Conservation (phyloP, 1,284 basidiomycete species). For the Rhizoctonia solani region DNA sequence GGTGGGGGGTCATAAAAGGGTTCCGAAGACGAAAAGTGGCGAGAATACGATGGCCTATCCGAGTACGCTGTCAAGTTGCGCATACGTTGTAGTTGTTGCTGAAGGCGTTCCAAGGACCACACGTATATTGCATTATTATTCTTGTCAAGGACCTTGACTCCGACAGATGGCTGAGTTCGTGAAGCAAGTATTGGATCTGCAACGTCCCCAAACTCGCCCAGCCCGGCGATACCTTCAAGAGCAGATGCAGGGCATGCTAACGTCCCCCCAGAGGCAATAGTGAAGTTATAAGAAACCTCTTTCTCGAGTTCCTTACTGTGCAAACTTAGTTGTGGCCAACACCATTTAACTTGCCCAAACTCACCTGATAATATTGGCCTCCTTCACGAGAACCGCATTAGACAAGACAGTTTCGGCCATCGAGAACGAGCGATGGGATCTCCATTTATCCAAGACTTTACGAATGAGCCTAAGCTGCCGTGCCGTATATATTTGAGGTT, state of each 20-base stretch:
- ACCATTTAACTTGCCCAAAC: slow-evolving; percentile 40
- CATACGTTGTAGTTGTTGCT: slow-evolving; percentile 91
- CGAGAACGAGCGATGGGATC: slow-evolving; percentile 77
- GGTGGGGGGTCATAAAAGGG: slow-evolving; percentile 88
- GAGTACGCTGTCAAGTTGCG: slow-evolving; percentile 91
- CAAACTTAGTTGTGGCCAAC: slow-evolving; percentile 29
- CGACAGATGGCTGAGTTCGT: slow-evolving; percentile 79
- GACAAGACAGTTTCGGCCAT: slow-evolving; percentile 91
- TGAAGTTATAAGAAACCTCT: slow-evolving; percentile 89
- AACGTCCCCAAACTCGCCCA: slow-evolving; percentile 94
- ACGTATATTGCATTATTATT: slow-evolving; percentile 82
- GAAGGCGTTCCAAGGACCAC: slow-evolving; percentile 89
- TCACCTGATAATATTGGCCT: slow-evolving; percentile 92
- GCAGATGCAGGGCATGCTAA: slow-evolving; percentile 81
- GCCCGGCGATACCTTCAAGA: slow-evolving; percentile 82
- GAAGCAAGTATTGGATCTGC: slow-evolving; percentile 73
- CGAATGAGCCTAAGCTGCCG: slow-evolving; percentile 78
- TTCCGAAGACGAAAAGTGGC: slow-evolving; percentile 91
- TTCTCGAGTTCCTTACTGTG: slow-evolving; percentile 81
- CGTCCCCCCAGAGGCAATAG: slow-evolving; percentile 80
- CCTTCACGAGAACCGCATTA: slow-evolving; percentile 86
- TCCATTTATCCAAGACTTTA: slow-evolving; percentile 83
- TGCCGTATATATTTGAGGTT: slow-evolving; percentile 80
- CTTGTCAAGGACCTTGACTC: slow-evolving; percentile 89
- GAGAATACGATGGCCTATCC: slow-evolving; percentile 88